phyloP scores from a whole-genome alignment of 2,329 filamentous ascomycete genomes.

The Lasiodiplodia gonubiensis region DNA sequence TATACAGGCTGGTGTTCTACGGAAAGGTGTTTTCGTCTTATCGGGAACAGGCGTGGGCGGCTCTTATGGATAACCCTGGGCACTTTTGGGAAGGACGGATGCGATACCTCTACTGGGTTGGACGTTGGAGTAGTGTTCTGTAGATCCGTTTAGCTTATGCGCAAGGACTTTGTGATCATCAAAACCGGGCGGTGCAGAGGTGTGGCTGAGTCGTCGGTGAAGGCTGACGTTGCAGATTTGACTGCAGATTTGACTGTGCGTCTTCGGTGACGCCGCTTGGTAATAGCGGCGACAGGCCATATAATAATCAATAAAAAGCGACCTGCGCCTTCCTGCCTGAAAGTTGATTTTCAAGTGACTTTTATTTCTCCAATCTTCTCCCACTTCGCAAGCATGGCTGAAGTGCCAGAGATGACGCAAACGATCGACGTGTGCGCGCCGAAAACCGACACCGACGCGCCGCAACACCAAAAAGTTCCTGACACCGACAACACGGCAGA shows the following conservation, averaged over 20 bases:
- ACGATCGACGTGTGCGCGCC: conserved; percentile 16
- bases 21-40: conserved; percentile 3
- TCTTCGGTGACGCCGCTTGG: conserved; percentile 21
- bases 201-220: conserved; percentile 20
- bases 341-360: background rate
- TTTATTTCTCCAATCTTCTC: background rate
- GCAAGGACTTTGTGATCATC: conserved; percentile 5
- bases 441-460: conserved; percentile 17
- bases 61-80: conserved; percentile 16
- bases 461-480: conserved; percentile 25
- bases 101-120: conserved; percentile 23
- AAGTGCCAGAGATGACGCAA: conserved; percentile 5
- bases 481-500: background rate
- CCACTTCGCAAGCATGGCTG: background rate
- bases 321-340: background rate
- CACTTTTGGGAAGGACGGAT: conserved; percentile 21
- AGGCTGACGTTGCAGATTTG: background rate
- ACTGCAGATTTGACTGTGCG: background rate
- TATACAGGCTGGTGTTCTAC: conserved; percentile 16
- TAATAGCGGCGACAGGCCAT: conserved; percentile 9
- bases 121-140: conserved; percentile 24
- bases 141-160: conserved; percentile 23
- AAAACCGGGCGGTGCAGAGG: conserved; percentile 13
- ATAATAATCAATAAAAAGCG: background rate
- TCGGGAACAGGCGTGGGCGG: conserved; percentile 2